Percentiles rank a stretch among this genome's conserved stretches.
Evolutionary conservation across 768 basidiomycete genomes (phyloP).

Genomic region (Lentinula aciculospora): DNA sequence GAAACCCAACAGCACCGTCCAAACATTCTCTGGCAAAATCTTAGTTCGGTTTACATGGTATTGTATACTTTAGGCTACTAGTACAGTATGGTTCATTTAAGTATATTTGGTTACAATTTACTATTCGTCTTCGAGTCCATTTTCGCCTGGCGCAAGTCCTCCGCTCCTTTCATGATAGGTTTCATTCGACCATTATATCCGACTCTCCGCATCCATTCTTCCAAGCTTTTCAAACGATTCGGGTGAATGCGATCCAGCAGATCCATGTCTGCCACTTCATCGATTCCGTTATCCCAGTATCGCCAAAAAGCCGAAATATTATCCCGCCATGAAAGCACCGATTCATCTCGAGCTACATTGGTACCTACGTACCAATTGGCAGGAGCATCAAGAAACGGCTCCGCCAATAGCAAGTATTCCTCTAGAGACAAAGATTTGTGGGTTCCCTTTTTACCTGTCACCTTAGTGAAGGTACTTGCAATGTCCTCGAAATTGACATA

Average conservation of each 20-base stretch:
- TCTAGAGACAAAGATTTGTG: not conserved
- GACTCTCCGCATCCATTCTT: not conserved
- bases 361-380: not conserved
- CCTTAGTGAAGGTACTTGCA: not conserved
- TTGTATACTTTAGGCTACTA: no score
- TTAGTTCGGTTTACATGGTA: no score
- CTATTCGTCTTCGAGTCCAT: not conserved
- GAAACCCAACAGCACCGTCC: no score
- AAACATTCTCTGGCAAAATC: no score
- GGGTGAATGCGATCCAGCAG: not conserved
- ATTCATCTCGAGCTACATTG: not conserved
- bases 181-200: not conserved
- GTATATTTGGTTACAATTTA: not conserved
- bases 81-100: no score
- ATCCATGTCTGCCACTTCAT: not conserved
- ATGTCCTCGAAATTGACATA: not conserved
- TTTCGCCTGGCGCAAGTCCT: not conserved
- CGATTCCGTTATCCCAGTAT: not conserved
- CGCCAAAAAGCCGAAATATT: not conserved
- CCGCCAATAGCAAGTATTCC: not conserved
- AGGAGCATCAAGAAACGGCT: not conserved
- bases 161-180: not conserved
- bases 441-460: not conserved
- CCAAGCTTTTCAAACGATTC: not conserved
- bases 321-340: not conserved